Conservation (phyloP, 2,329 filamentous ascomycete genomes). For the Zymoseptoria pseudotritici region DNA sequence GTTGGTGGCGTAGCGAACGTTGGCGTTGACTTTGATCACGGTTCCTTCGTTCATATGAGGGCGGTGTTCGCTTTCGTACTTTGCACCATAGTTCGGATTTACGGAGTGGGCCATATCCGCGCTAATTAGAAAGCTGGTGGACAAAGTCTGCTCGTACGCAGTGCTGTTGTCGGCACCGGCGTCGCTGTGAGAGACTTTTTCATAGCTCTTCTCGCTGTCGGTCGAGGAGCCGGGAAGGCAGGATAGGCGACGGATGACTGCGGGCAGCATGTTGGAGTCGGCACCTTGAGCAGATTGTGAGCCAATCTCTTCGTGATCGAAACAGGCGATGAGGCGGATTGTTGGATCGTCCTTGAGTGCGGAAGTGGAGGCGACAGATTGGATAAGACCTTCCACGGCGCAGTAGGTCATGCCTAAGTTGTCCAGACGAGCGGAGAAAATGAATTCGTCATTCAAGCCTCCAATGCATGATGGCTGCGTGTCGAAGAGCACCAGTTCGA, state of each 20-base stretch:
- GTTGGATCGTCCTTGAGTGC: constrained; percentile 67
- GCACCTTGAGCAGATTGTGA: constrained; percentile 88
- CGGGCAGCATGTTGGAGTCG: constrained; percentile 82
- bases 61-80: constrained; percentile 85
- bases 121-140: constrained; percentile 86
- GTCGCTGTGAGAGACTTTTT: constrained; percentile 45
- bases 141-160: constrained; percentile 86
- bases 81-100: constrained; percentile 86
- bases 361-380: constrained; percentile 58
- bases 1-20: constrained; percentile 94
- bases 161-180: constrained; percentile 57
- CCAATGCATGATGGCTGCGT: constrained; percentile 86
- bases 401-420: constrained; percentile 97
- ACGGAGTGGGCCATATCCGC: constrained; percentile 97
- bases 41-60: constrained; percentile 95
- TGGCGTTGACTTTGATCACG: constrained; percentile 97
- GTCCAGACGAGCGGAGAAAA: constrained; percentile 92
- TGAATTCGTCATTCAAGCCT: constrained; percentile 85
- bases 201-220: constrained; percentile 58
- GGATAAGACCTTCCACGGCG: constrained; percentile 74
- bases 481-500: constrained; percentile 95
- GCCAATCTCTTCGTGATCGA: constrained; percentile 97
- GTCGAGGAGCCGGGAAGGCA: constrained; percentile 58
- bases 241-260: constrained; percentile 78
- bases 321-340: constrained; percentile 88